phyloP scores from a whole-genome alignment of 2,329 filamentous ascomycete species.

The Fusarium verrucosum region DNA sequence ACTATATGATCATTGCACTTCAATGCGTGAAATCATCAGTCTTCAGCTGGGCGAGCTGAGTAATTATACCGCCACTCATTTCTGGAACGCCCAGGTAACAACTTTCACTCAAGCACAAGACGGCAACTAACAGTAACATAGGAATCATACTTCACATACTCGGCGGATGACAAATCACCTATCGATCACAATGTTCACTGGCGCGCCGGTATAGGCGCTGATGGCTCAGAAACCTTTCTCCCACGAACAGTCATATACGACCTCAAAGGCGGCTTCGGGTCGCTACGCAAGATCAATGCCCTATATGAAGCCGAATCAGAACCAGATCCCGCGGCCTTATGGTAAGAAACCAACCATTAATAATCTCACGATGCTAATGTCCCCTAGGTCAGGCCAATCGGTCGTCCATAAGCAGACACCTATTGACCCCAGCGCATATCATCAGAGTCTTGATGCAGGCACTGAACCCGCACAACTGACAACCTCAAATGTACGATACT shows the following conservation, averaged over 20 bases:
- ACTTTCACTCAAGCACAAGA: background rate
- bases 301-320: slow-evolving; percentile 73
- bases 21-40: slow-evolving; percentile 94
- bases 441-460: slow-evolving; percentile 80
- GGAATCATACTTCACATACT: slow-evolving; percentile 98
- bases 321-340: slow-evolving; percentile 47
- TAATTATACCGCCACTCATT: slow-evolving; percentile 94
- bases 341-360: slow-evolving; percentile 43
- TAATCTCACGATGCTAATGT: background rate
- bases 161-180: slow-evolving; percentile 51
- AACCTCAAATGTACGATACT: slow-evolving; percentile 82
- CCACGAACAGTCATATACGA: slow-evolving; percentile 94
- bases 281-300: slow-evolving; percentile 85
- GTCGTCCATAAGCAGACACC: slow-evolving; percentile 73
- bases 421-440: slow-evolving; percentile 79
- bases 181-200: slow-evolving; percentile 78
- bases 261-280: slow-evolving; percentile 91
- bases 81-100: slow-evolving; percentile 90
- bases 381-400: slow-evolving; percentile 69
- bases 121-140: slow-evolving; percentile 50
- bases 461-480: slow-evolving; percentile 71
- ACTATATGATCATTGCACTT: background rate
- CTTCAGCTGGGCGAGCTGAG: slow-evolving; percentile 91
- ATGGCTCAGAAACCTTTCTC: slow-evolving; percentile 90
- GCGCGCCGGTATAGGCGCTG: slow-evolving; percentile 80